Conservation (phyloP, 352 stramenopile species). For the Pythium sp. region DNA sequence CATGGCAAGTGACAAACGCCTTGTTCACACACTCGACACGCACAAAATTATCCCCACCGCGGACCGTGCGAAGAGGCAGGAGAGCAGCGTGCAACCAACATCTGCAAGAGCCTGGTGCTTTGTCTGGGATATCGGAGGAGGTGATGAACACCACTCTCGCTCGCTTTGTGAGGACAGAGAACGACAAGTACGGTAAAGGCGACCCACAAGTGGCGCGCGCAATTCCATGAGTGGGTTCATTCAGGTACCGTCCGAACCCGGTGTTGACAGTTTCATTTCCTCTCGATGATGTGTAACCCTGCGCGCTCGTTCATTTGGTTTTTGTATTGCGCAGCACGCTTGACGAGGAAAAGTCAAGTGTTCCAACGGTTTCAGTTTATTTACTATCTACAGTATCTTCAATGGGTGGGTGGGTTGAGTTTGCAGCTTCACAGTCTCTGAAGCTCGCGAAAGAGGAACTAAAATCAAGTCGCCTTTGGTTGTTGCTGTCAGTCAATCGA, state of each 20-base stretch:
- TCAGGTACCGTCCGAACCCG: not conserved
- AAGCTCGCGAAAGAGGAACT: not conserved
- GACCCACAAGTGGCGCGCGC: not conserved
- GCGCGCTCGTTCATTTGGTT: no score
- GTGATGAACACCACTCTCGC: not conserved
- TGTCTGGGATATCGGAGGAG: not conserved
- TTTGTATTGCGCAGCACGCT: not conserved
- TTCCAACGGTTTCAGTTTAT: not conserved
- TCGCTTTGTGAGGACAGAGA: not conserved
- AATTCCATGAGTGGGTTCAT: not conserved
- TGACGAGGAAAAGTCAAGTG: not conserved
- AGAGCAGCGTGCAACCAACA: not conserved
- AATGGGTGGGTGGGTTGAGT: not conserved
- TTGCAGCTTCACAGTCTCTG: not conserved
- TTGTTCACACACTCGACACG: not conserved
- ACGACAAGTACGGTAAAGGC: not conserved
- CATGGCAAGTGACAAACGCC: not conserved
- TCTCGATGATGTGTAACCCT: not conserved
- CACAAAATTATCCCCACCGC: not conserved
- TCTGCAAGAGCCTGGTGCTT: no score
- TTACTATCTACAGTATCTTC: not conserved
- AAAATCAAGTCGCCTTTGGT: no score
- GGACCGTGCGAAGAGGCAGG: not conserved
- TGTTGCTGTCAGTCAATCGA: no score
- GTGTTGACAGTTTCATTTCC: not conserved